Evolutionary conservation across 163 green algal genomes (phyloP), one percentile per base, ranked within the genome.

Genomic region (Chlamydomonas reinhardtii): DNA sequence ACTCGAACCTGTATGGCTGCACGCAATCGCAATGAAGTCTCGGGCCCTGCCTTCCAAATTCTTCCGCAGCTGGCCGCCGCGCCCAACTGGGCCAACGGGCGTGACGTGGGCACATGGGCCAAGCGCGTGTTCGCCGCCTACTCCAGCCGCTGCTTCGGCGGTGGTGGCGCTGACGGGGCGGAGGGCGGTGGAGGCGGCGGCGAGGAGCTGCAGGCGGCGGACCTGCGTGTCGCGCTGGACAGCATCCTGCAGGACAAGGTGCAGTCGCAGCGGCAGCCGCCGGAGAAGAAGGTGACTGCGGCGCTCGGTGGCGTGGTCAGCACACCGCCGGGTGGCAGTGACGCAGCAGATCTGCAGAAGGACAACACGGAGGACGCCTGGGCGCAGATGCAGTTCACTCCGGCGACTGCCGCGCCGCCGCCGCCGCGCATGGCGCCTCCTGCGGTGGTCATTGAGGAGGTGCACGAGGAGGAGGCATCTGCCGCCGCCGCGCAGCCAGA

Each of bases 71-170:
- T 89, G 62, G 83, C 81, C 20, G 59, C 35, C 1, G 85, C 87
- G 3, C 88, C 87, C 69, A 87, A 81, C 25, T 92, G 87, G 90
- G 84, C 84, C 59, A 92, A 93, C 54, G 88, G 90, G 25, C 84
- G 88, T 22, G 90, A 93, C 48, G 84, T 93, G 70, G 81, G 32
- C 52, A 93, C 84, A 16, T 90, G 84, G 84, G 75, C 62, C 34
- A 90, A 91, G 43, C 74, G 83, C 31, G 64, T 83, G 64, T 91
- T 91, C 84, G 59, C 68, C 12, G 77, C 83, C 29, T 86, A 83
- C 75, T 81, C 85, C n/a, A 39, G 0, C 8, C 70, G 80, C 48
- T 34, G 19, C 52, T 86, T 73, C 80, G 9, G 19, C 17, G 39
- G n/a, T 29, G 27, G 61, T n/a, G 48, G 48, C 14, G 43, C 43